Percentiles rank a stretch among this genome's conserved stretches.
These are phyloP conservation scores for Euphrasia arctica DNA, from an alignment of 305 asterid species.

Conservation along the genomic window DNA sequence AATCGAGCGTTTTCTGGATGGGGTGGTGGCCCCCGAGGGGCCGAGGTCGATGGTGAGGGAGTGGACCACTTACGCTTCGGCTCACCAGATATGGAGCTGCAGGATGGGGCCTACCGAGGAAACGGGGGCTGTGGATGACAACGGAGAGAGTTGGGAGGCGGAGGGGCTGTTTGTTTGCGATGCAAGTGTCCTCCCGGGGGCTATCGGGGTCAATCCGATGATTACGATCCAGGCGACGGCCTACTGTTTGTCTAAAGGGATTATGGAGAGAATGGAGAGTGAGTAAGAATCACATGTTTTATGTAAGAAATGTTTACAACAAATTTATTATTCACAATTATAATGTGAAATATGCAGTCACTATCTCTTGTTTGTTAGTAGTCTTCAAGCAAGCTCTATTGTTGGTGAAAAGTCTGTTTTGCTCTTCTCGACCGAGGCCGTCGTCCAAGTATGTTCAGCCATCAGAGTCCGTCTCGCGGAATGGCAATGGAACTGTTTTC, in stretches of 20 bases:
- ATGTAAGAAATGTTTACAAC: too few relatives aligned
- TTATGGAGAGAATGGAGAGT: neutral
- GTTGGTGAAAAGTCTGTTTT: too few relatives aligned
- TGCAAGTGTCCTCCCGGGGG: conserved; percentile 76
- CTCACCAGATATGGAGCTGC: conserved; percentile 66
- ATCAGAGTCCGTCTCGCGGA: conserved; percentile 69
- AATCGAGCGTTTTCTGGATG: conserved; percentile 53
- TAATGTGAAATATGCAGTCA: too few relatives aligned
- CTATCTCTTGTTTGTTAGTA: conserved; percentile 8
- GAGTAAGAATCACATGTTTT: neutral
- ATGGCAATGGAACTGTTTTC: conserved; percentile 85
- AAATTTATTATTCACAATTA: too few relatives aligned
- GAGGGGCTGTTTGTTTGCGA: conserved; percentile 76
- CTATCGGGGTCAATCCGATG: conserved; percentile 94
- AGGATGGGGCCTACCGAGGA: conserved; percentile 62
- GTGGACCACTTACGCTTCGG: conserved; percentile 68
- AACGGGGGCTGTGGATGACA: conserved; percentile 73
- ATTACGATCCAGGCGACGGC: conserved; percentile 79
- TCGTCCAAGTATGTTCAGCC: conserved; percentile 27
- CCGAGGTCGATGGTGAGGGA: conserved; percentile 49
- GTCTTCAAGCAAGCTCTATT: conserved; percentile 12
- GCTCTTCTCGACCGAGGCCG: conserved; percentile 18
- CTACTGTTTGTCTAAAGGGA: conserved; percentile 34
- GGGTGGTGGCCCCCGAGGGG: conserved; percentile 56
- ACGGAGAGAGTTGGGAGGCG: conserved; percentile 95